Evolutionary conservation across 768 basidiomycete genomes (phyloP), one percentile per base, ranked within the genome.

Genomic region (Crepidotus variabilis): DNA sequence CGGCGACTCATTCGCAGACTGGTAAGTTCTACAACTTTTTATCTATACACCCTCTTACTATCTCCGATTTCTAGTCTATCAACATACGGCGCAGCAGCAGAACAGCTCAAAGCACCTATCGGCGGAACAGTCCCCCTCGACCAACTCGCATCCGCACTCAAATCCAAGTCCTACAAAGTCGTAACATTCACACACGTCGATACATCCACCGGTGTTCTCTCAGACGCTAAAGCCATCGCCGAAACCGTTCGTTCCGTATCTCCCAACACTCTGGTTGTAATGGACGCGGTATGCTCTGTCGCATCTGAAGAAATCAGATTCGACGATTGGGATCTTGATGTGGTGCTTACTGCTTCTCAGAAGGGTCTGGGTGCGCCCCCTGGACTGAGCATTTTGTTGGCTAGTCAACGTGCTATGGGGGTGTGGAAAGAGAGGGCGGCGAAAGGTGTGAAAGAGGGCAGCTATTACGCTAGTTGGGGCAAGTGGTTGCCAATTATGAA

Each of bases 251-350:
- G 77, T 60, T 77, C 79, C 23, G 81, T 91, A 57, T 94, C 92
- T 0, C 95, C 96, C 1, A 83, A 90, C 10, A 94, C 94, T 0
- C 76, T 99, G 58, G 90, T 92, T 45, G 77, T 90, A 7, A 77
- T 94, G 57, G 97, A 99, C 66, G 92, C 85, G n/a, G 97, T 99
- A 23, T 99, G 97, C 73, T 88, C 94, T 1, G 94, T 98, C 14
- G 97, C 92, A 5, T 92, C 88, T 63, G 97, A 98, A 69, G 94
- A 98, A 69, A 94, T 99, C 64, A 84, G 79, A 47, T 90, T 97
- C 78, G 97, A 98, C 63, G 87, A 82, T 2, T 98, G 97, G 97
- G 86, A 81, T 22, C 78, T 98, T 52, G 97, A 99, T 62, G 85
- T 94, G 35, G 88, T 98, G 22, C 63, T 95, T 43, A 83, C 87